Base-by-base conservation (phyloP, 257 asterid genomes). In the Nyctanthes arbortristis region DNA sequence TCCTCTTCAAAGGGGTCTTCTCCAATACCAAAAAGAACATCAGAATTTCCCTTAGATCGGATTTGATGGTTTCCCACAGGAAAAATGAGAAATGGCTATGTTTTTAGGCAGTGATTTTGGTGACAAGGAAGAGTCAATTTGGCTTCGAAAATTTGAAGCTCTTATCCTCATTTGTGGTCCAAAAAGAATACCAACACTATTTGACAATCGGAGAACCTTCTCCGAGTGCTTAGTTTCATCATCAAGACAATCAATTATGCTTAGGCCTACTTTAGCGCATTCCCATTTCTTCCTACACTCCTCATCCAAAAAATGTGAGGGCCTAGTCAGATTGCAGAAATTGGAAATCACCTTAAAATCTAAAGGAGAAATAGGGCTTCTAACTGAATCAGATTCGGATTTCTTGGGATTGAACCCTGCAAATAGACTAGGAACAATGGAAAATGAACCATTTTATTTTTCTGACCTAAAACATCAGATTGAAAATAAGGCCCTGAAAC, bases 301-400 rank as follows among this genome's bases (percentile, higher is more conserved):
- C 18, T 73, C 82, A 33, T 72, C 70, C 18, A 70, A 78, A 3
- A 76, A 58, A 62, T 66, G 84, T 22, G 77, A 77, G 33, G 86
- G 75, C 88, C 95, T 87, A 73, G 85, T 87, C 47, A 89, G 92
- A 71, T 79, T 89, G 2, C 96, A 88, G 2, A 90, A 74, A 77
- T 80, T 75, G 10, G 96, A 84, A 71, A 93, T 86, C 34, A 89
- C 82, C 74, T 92, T 84, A 67, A 91, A 87, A 67, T 93, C 99
- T 79, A 93, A 85, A 0, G 99, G 92, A 34, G 97, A 93, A 31
- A 91, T 91, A 1, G 99, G 97, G 66, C 99, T 91, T 77, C 86
- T 87, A 55, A 84, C 89, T 20, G 97, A 86, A 75, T 93, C 96
- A 34, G 89, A 83, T 64, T 93, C 99, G 3, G 89, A 81, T 43